Evolutionary conservation across 1,139 yeast species (phyloP), one percentile per base, ranked within the genome.

Genomic region (Lodderomyces theae): DNA sequence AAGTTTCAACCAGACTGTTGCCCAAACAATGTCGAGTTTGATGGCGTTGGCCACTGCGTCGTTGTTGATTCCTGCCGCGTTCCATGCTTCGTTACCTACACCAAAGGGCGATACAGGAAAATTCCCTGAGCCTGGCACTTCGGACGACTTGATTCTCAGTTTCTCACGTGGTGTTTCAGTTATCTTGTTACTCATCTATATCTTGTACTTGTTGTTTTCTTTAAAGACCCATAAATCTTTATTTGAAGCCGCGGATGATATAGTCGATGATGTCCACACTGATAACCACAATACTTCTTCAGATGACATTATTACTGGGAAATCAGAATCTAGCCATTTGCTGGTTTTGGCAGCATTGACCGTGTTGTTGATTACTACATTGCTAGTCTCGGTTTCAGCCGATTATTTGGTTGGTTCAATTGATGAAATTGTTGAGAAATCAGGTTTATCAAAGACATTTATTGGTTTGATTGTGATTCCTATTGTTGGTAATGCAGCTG

Each of bases 401-500:
- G 98, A 92, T 63, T 86, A 79, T 63, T 75, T 92, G 51, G 98
- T 92, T 42, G 94, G 90, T 28, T 83, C 96, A 23, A 92, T 92
- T 54, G 97, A 92, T 64, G 83, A 78, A 45, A 80, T 92, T 49
- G 98, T 92, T 31, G 86, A 72, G 47, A 67, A 80, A 32, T 80
- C 95, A 2, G 96, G 96, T 3, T 72, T 92, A 48, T 86, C 96
- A 38, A 92, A 90, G 73, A 90, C 97, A 0, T 92, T 92, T 57
- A 88, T 92, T 53, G 98, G 98, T 61, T 73, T 92, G 51, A 85
- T 92, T 53, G 80, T 92, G 38, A 82, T 92, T 48, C 98, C 98
- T 37, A 90, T 94, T 49, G 97, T 92, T 23, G 98, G 98, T 44
- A 92, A 92, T 56, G 98, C 98, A 2, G 97, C 98, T 11, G 98